Base-by-base conservation (phyloP, 768 basidiomycete genomes). In the Heimioporus sp. region DNA sequence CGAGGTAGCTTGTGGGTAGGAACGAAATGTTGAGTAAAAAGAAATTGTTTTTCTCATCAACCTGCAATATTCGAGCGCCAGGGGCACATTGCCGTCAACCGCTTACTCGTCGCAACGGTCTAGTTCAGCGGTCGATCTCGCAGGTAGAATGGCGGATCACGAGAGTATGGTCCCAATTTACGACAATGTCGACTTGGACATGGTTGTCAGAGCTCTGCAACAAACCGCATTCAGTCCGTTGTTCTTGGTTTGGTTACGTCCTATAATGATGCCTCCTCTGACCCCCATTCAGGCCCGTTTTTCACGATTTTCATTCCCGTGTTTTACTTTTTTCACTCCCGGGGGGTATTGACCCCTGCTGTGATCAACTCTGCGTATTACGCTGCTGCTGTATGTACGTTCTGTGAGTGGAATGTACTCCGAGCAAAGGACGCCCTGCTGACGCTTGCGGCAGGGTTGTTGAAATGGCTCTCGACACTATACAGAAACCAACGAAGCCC, bases 221-320 rank as follows among this genome's bases (percentile, higher is more conserved):
- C 80, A 88, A 64, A 95, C 93, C 1, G 74, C 76, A 24, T 90
- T 95, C 75, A 91, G 92, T 88, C 53, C 67, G 86, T 69, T 36
- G n/a, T 34, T 37, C 42, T 40, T 28, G 7, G 19, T 41, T 51
- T 21, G 30, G 12, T 24, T 19, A 24, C 10, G 10, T 6, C 31
- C 32, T 54, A 7, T 28, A 28, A 28, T n/a, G 43, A 42, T 11
- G 11, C 35, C 40, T 11, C 11, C 38, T 35, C 31, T 59, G 19
- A 53, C 53, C 19, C 45, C 51, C 32, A 30, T 40, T 36, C 60
- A 92, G 90, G 89, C 57, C 92, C 93, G 16, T 88, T 92, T 75
- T 95, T 96, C 72, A 74, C 87, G 10, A 79, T 79, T 68, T 85
- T 93, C 54, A 73, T 95, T 53, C 90, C 92, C 2, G 62, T 91